Evolutionary conservation across 2,329 filamentous ascomycete species (phyloP).

Genomic region (Sporothrix pallida): DNA sequence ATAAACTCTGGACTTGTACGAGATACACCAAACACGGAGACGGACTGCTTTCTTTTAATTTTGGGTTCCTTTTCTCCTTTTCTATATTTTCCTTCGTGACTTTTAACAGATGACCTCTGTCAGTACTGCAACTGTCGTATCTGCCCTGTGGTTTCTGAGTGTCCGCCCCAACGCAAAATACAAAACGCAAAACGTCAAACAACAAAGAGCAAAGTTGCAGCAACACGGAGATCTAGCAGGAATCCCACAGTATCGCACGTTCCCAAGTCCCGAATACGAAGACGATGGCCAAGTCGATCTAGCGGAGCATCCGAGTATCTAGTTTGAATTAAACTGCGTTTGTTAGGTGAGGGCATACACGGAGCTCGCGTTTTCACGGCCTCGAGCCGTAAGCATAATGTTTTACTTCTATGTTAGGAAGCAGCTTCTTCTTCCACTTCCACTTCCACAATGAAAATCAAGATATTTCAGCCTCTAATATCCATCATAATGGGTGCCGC

Average conservation of each 20-base stretch:
- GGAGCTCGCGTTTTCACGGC: neutral
- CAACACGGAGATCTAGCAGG: neutral
- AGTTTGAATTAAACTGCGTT: neutral
- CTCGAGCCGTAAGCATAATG: neutral
- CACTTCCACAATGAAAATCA: neutral
- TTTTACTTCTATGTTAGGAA: neutral
- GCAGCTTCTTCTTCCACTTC: neutral
- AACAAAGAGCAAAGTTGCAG: too few species aligned
- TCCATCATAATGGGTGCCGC: neutral
- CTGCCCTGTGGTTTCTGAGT: neutral
- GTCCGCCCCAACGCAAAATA: slow-evolving; percentile 13
- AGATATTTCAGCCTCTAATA: neutral
- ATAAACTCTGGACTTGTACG: neutral
- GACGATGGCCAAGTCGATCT: neutral
- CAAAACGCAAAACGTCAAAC: neutral
- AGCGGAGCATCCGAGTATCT: neutral
- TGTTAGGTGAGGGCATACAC: neutral
- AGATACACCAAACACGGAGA: neutral
- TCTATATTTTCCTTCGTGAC: neutral
- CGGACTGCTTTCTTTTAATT: neutral
- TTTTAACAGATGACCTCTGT: too few species aligned
- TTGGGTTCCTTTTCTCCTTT: too few species aligned
- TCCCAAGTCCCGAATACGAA: neutral
- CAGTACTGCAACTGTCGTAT: too few species aligned
- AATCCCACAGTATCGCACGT: neutral